Evolutionary conservation across 148 eudicot species (phyloP), one percentile per base, ranked within the genome.

Genomic region (Nepenthes gracilis): DNA sequence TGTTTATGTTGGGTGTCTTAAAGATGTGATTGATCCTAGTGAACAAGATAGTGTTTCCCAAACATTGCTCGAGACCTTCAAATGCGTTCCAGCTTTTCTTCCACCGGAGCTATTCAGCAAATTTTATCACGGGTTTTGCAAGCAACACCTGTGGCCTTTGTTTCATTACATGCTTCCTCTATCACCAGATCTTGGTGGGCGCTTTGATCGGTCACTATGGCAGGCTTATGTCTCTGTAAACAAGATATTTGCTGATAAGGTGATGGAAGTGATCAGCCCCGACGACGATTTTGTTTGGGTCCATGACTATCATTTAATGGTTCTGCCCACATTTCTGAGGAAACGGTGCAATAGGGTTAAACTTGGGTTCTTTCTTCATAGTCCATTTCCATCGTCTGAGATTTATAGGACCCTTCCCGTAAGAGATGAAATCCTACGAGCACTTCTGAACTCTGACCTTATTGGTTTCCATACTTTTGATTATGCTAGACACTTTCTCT

Each of bases 181-280:
- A 13, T 58, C 61, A 38, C 61, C 61, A 6, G 61, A 58, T 36
- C 61, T 58, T 2, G 61, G 61, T 36, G 61, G 61, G 5, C 61
- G 61, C 15, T 58, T 58, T 38, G 47, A 58, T 33, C 61, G 69
- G 14, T 66, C 69, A 1, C 69, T 66, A 10, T 66, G 69, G 69
- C 69, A 66, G 49, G 69, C 69, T 6, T 66, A 66, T 14, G 62
- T 66, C 11, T 66, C 69, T 6, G 69, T 66, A 9, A 66, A 66
- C 45, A 66, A 66, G 63, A 58, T 66, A 9, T 66, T 66, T 58
- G 69, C 69, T 33, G 69, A 66, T 58, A 66, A 51, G 49, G 57
- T 66, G 54, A 66, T 66, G 69, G 69, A 66, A 51, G 69, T 66
- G 45, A 66, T 66, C 33, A 66, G 48, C 63, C 68, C 68, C 2